A percentile compares a stretch with the other conserved stretches of the same genome.
phyloP scores from a whole-genome alignment of 2,329 filamentous ascomycete species.

The Fonsecaea multimorphosa region DNA sequence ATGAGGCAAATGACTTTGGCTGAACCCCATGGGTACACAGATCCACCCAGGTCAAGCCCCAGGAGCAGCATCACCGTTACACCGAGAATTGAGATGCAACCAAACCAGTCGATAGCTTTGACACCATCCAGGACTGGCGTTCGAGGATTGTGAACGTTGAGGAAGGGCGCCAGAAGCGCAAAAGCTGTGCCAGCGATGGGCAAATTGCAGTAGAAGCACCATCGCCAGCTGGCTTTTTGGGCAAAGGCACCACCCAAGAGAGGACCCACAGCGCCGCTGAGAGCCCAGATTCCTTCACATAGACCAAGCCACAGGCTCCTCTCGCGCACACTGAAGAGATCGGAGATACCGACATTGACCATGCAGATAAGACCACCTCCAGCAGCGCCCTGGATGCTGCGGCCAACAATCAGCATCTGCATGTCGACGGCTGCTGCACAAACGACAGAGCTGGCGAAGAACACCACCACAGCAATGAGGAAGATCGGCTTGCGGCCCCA shows the following conservation, averaged over 20 bases:
- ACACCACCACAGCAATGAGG: slow-evolving; percentile 55
- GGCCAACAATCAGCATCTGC: slow-evolving; percentile 59
- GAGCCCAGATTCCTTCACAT: slow-evolving; percentile 61
- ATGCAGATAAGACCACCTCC: slow-evolving; percentile 61
- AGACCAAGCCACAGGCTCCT: slow-evolving; percentile 59
- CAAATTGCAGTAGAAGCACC: slow-evolving; percentile 63
- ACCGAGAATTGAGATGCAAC: slow-evolving; percentile 70
- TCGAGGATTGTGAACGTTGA: slow-evolving; percentile 62
- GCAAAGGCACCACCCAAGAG: slow-evolving; percentile 60
- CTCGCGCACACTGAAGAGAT: slow-evolving; percentile 60
- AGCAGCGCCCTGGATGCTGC: slow-evolving; percentile 61
- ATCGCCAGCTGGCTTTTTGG: slow-evolving; percentile 55
- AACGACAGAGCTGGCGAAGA: slow-evolving; percentile 58
- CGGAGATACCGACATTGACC: slow-evolving; percentile 61
- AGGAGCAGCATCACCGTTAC: slow-evolving; percentile 86
- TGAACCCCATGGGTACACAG: slow-evolving; percentile 75
- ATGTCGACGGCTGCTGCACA: slow-evolving; percentile 57
- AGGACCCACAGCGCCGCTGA: slow-evolving; percentile 61
- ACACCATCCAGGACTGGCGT: slow-evolving; percentile 52
- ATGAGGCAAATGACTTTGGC: slow-evolving; percentile 77
- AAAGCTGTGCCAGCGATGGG: slow-evolving; percentile 59
- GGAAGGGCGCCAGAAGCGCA: slow-evolving; percentile 57
- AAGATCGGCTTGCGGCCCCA: slow-evolving; percentile 64
- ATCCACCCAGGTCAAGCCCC: slow-evolving; percentile 82
- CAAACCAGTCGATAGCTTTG: slow-evolving; percentile 61